Conservation (phyloP, 306 rosid species). For the Urtica urens region DNA sequence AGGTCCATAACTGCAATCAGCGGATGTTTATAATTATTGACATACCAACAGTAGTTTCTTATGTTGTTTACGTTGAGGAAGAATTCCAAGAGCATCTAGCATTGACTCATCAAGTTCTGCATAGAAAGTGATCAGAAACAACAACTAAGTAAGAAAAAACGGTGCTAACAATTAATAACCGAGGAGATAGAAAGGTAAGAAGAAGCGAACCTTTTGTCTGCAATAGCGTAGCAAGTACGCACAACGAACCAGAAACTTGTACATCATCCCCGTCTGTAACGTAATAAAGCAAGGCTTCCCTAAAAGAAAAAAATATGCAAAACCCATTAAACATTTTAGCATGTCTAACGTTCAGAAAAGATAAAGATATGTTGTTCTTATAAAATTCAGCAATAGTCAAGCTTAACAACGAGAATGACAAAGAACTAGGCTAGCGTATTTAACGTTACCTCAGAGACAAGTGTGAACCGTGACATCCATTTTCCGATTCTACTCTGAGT, state of each 20-base stretch:
- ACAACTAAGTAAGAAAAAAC: slow-evolving; percentile 16
- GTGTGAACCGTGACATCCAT: slow-evolving; percentile 30
- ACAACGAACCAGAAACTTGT: slow-evolving; percentile 69
- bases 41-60: slow-evolving; percentile 80
- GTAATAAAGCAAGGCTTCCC: slow-evolving; percentile 71
- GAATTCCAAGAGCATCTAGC: slow-evolving; percentile 90
- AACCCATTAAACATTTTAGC: background rate
- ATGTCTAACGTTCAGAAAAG: background rate
- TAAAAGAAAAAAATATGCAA: slow-evolving; percentile 9
- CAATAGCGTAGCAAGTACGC: slow-evolving; percentile 65
- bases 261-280: slow-evolving; percentile 56
- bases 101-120: slow-evolving; percentile 81
- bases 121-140: slow-evolving; percentile 15
- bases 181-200: slow-evolving; percentile 9
- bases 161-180: background rate
- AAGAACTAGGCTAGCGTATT: no score
- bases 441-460: slow-evolving; percentile 62
- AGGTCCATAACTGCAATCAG: background rate
- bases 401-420: background rate
- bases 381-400: background rate
- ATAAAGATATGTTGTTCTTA: background rate
- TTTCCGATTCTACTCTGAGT: slow-evolving; percentile 27
- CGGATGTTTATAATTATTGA: slow-evolving; percentile 1
- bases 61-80: slow-evolving; percentile 88
- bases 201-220: slow-evolving; percentile 73